Conservation (phyloP, 1,139 yeast species). For the Diutina pseudorugosa region DNA sequence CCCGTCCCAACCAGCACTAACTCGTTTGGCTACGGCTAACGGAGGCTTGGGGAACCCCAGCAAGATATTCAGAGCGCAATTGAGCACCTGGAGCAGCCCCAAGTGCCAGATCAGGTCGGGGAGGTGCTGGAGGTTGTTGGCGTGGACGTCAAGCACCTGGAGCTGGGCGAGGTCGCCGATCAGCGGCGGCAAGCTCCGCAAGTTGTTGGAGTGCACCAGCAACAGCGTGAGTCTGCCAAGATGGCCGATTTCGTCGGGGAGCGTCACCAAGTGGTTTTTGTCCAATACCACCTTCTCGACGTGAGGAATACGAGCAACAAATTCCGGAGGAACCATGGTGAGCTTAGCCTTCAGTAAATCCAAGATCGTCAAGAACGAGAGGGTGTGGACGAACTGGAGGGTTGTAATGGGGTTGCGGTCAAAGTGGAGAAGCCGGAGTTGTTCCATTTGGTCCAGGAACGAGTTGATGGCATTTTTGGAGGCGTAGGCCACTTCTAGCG, state of each 20-base stretch:
- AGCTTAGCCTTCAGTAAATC: constrained; percentile 77
- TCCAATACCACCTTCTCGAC: constrained; percentile 69
- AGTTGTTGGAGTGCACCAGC: constrained; percentile 64
- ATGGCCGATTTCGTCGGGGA: constrained; percentile 60
- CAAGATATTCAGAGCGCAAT: constrained; percentile 72
- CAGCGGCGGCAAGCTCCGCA: constrained; percentile 59
- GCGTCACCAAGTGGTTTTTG: constrained; percentile 66
- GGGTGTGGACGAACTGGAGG: constrained; percentile 44
- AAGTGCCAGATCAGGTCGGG: constrained; percentile 63
- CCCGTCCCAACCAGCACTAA: constrained; percentile 10
- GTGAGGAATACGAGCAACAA: constrained; percentile 49
- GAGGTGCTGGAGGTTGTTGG: constrained; percentile 65
- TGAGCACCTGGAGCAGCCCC: constrained; percentile 44
- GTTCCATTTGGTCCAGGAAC: constrained; percentile 50
- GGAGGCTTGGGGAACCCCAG: constrained; percentile 54
- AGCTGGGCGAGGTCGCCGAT: constrained; percentile 51
- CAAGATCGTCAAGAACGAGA: constrained; percentile 55
- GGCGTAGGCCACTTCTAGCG: constrained; percentile 60
- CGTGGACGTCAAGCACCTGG: constrained; percentile 68
- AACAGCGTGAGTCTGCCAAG: constrained; percentile 50
- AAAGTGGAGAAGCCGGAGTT: constrained; percentile 37
- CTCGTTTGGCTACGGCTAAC: constrained; percentile 19
- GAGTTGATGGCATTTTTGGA: constrained; percentile 70
- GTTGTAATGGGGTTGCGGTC: constrained; percentile 74
- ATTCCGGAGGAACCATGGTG: constrained; percentile 56